A percentile compares a stretch with the other conserved stretches of the same genome.
Conservation (phyloP, 2,329 filamentous ascomycete species). For the Aspergillus sp. region DNA sequence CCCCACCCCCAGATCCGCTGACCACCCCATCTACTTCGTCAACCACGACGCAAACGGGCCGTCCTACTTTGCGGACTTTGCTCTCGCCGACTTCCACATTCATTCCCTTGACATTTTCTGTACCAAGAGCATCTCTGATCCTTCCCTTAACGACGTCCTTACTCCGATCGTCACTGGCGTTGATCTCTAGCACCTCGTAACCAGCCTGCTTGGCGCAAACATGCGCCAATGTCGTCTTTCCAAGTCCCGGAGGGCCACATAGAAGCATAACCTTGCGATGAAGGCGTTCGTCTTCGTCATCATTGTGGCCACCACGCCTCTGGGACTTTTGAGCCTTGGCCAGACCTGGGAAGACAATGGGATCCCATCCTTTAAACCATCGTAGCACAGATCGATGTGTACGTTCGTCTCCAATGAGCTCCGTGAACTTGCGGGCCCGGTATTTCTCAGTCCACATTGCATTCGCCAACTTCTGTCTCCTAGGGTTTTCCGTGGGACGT, state of each 20-base stretch:
- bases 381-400: constrained; percentile 83
- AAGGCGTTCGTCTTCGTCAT: constrained; percentile 59
- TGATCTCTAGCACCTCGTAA: constrained; percentile 95
- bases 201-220: constrained; percentile 92
- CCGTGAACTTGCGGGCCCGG: constrained; percentile 80
- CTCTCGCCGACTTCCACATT: constrained; percentile 40
- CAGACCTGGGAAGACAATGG: constrained; percentile 77
- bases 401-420: constrained; percentile 87
- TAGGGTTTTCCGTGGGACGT: constrained; percentile 11
- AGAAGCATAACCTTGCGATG: constrained; percentile 84
- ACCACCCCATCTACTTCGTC: constrained; percentile 97
- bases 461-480: constrained; percentile 23
- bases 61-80: constrained; percentile 61
- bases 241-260: constrained; percentile 83
- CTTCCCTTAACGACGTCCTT: constrained; percentile 80
- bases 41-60: constrained; percentile 85
- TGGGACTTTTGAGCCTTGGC: constrained; percentile 44
- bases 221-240: constrained; percentile 93
- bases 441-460: constrained; percentile 94
- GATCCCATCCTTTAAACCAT: constrained; percentile 93
- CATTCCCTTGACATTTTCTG: constrained; percentile 76
- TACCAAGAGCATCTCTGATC: constrained; percentile 85
- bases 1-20: constrained; percentile 63
- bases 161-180: constrained; percentile 92
- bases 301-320: constrained; percentile 1